Evolutionary conservation across 2,329 filamentous ascomycete species (phyloP).

Genomic region (Fusarium sp.): DNA sequence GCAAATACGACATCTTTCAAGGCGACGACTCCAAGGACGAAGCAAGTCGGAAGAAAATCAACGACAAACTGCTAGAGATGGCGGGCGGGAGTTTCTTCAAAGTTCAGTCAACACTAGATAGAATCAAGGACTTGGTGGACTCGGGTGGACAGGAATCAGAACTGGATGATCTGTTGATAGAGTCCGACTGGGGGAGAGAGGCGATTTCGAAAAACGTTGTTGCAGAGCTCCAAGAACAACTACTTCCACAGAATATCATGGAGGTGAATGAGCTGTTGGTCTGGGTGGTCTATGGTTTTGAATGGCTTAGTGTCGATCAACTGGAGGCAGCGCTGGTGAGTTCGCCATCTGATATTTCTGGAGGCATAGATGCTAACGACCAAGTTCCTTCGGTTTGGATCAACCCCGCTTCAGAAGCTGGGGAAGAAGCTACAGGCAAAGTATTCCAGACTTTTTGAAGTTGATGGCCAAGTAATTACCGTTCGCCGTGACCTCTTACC

Average conservation of each 20-base stretch:
- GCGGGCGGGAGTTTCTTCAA: neutral
- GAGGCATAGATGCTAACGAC: neutral
- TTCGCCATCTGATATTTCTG: neutral
- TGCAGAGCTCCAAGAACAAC: neutral
- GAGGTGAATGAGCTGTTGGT: neutral
- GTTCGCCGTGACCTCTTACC: neutral
- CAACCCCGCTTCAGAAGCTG: neutral
- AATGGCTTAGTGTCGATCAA: neutral
- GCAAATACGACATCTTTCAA: neutral
- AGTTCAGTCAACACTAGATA: neutral
- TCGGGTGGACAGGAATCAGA: neutral
- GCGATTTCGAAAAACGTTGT: neutral
- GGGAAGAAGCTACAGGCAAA: neutral
- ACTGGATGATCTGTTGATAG: neutral
- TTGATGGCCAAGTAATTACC: neutral
- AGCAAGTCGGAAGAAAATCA: neutral
- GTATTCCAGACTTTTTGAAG: neutral
- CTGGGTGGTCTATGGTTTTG: neutral
- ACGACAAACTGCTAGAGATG: neutral
- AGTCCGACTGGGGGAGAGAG: neutral
- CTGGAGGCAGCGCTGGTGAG: neutral
- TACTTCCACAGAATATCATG: neutral
- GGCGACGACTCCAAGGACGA: neutral
- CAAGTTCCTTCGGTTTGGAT: neutral
- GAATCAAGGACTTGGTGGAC: neutral